A percentile compares a stretch with the other conserved stretches of the same genome.
These are phyloP conservation scores for Fusarium globosum DNA, from an alignment of 2,329 filamentous ascomycete genomes.

Conservation along the genomic window DNA sequence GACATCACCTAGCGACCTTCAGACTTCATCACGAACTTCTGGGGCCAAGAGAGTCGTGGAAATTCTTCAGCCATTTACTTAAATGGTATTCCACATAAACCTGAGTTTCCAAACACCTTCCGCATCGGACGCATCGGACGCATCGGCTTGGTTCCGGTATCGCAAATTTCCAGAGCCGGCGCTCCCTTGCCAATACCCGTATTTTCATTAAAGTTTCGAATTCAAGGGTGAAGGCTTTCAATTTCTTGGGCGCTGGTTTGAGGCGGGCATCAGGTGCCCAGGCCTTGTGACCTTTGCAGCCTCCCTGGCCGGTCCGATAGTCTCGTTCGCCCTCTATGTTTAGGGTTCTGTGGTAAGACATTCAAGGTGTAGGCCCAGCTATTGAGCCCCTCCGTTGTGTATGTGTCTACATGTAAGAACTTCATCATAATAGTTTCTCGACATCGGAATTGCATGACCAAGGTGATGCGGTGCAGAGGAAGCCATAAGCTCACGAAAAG, in stretches of 20 bases:
- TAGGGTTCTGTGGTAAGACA: neutral
- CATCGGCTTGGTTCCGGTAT: neutral
- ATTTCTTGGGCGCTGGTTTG: neutral
- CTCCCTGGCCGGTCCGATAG: neutral
- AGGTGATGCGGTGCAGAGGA: neutral
- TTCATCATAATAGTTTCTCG: neutral
- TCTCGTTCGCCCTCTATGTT: neutral
- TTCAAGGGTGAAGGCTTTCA: neutral
- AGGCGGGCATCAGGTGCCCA: neutral
- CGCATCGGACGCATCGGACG: neutral
- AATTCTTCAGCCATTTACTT: accelerated
- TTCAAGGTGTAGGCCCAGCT: too few species aligned
- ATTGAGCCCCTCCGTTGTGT: neutral
- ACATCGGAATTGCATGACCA: accelerated
- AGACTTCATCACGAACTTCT: neutral
- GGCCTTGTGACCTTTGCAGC: neutral
- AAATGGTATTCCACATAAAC: too few species aligned
- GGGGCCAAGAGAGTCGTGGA: accelerated
- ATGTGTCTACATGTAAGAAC: neutral
- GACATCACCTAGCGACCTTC: accelerated
- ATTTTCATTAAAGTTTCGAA: too few species aligned
- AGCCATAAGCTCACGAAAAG: neutral
- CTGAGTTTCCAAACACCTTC: neutral
- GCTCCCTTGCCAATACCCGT: too few species aligned
- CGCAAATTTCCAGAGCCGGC: neutral